Conservation (phyloP, 83 land plant genomes). For the Diphasiastrum complanatum region DNA sequence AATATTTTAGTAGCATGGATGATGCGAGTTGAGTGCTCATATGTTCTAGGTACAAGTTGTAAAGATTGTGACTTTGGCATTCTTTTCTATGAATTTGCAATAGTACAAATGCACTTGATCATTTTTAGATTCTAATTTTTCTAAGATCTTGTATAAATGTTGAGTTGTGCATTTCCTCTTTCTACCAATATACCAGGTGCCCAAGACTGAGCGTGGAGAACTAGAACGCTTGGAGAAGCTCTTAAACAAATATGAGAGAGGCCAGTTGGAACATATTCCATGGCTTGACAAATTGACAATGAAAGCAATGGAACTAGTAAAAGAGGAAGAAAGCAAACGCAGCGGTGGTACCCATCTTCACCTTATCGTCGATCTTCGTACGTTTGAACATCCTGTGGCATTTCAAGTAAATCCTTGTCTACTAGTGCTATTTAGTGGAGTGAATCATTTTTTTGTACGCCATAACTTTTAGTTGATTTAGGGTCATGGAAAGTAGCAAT, state of each 20-base stretch:
- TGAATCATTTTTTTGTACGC: too few relatives aligned
- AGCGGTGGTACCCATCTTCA: slow-evolving; percentile 59
- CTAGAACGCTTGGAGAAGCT: slow-evolving; percentile 84
- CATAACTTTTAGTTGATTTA: too few relatives aligned
- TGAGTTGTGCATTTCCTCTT: slow-evolving; percentile 4
- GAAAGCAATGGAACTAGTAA: slow-evolving; percentile 62
- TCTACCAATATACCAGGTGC: slow-evolving; percentile 46
- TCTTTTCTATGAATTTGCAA: too few relatives aligned
- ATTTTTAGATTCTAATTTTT: background rate
- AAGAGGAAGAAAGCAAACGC: slow-evolving; percentile 54
- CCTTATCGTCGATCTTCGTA: slow-evolving; percentile 70
- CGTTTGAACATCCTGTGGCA: slow-evolving; percentile 91
- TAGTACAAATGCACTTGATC: background rate
- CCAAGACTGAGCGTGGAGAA: slow-evolving; percentile 80
- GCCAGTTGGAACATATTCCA: slow-evolving; percentile 70
- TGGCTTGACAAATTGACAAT: slow-evolving; percentile 88
- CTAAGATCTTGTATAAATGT: slow-evolving; percentile 1
- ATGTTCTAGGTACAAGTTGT: too few relatives aligned
- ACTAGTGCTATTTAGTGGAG: too few relatives aligned
- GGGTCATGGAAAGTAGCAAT: too few relatives aligned
- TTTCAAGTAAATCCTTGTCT: slow-evolving; percentile 66
- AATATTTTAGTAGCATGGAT: too few relatives aligned
- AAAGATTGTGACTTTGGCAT: too few relatives aligned
- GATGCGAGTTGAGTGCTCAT: too few relatives aligned
- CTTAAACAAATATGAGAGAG: slow-evolving; percentile 82